phyloP scores from a whole-genome alignment of 352 stramenopile genomes.

The Pythium rishiriense region DNA sequence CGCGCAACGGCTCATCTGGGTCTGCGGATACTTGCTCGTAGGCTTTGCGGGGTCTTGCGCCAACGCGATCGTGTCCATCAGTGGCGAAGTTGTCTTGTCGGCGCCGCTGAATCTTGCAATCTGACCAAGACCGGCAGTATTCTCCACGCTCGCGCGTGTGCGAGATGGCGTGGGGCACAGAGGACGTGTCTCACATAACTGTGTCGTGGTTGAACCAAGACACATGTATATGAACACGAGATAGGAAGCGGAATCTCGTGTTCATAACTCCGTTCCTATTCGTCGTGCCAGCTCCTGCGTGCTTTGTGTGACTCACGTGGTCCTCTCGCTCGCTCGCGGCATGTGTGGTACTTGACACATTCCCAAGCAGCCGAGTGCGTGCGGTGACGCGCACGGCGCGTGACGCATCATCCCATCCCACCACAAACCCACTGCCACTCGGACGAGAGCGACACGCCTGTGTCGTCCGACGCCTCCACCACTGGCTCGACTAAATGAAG shows the following conservation, averaged over 20 bases:
- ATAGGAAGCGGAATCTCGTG: too few relatives aligned
- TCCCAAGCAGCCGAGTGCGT: background rate
- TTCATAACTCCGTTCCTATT: too few relatives aligned
- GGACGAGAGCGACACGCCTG: too few relatives aligned
- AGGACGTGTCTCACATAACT: too few relatives aligned
- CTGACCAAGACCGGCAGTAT: too few relatives aligned
- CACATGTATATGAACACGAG: too few relatives aligned
- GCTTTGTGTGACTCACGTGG: background rate
- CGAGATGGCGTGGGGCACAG: too few relatives aligned
- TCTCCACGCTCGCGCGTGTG: too few relatives aligned
- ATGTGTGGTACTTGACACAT: background rate
- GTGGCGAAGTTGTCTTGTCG: background rate
- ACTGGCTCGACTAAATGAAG: background rate
- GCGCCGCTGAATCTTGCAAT: background rate
- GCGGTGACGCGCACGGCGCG: background rate
- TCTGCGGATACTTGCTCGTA: background rate
- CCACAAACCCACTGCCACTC: too few relatives aligned
- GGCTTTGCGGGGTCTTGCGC: background rate
- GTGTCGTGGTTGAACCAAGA: too few relatives aligned
- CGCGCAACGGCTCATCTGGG: background rate
- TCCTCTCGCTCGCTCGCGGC: background rate
- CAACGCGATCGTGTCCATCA: constrained; percentile 6
- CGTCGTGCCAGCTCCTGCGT: too few relatives aligned
- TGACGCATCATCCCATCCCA: background rate
- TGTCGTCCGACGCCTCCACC: too few relatives aligned